Evolutionary conservation across 2,329 filamentous ascomycete species (phyloP).

Genomic region (Microdochium bolleyi): DNA sequence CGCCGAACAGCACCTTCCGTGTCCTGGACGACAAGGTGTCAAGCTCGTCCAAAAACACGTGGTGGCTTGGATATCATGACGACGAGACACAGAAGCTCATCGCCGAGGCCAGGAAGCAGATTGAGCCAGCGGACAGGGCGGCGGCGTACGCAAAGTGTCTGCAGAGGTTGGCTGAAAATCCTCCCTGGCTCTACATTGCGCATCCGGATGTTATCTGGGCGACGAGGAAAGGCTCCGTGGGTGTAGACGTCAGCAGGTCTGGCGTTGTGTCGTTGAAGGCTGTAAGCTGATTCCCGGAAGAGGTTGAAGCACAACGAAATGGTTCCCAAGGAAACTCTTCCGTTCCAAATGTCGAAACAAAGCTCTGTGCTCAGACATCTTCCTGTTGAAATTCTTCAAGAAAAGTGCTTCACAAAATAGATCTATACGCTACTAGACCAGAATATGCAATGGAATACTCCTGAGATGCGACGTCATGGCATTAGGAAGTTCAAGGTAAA

Average conservation of each 20-base stretch:
- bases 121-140: neutral
- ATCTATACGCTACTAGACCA: too few relatives aligned
- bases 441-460: too few relatives aligned
- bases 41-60: neutral
- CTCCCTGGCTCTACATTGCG: slow-evolving; percentile 1
- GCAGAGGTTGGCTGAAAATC: neutral
- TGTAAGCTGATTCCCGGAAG: neutral
- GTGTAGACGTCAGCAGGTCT: neutral
- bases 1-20: slow-evolving; percentile 1
- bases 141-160: neutral
- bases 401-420: too few relatives aligned
- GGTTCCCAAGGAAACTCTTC: too few relatives aligned
- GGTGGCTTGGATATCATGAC: slow-evolving; percentile 4
- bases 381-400: too few relatives aligned
- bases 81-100: neutral
- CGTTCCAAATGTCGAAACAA: too few relatives aligned
- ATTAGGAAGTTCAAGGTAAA: too few relatives aligned
- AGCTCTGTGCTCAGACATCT: too few relatives aligned
- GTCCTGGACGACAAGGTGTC: slow-evolving; percentile 4
- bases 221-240: neutral
- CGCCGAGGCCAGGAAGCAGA: neutral
- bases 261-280: neutral
- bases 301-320: neutral
- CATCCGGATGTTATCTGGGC: slow-evolving; percentile 1
- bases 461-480: too few relatives aligned